Percentiles rank a stretch among this genome's conserved stretches.
Conservation (phyloP, 2,329 filamentous ascomycete genomes). For the Ambrosiella xylebori region DNA sequence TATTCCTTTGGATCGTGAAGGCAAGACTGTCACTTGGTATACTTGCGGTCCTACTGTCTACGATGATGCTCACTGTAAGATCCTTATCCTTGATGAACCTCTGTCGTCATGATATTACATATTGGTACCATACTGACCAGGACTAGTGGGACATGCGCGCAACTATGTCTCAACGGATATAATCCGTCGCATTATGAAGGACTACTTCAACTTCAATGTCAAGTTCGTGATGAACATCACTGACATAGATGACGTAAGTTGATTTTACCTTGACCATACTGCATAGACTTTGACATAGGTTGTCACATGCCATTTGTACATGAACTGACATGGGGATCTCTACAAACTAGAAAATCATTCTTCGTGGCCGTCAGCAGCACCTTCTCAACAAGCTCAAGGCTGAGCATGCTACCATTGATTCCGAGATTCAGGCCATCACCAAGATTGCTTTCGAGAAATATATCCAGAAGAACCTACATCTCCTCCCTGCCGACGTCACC, state of each 20-base stretch:
- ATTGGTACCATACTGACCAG: slow-evolving; percentile 1
- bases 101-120: not conserved
- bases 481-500: slow-evolving; percentile 28
- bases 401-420: slow-evolving; percentile 10
- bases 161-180: slow-evolving; percentile 90
- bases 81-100: not conserved
- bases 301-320: not conserved
- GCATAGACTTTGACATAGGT: not conserved
- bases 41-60: slow-evolving; percentile 78
- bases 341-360: slow-evolving; percentile 30
- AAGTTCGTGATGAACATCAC: slow-evolving; percentile 90
- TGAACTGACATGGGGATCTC: slow-evolving; percentile 1
- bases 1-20: slow-evolving; percentile 12
- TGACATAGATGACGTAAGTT: slow-evolving; percentile 49
- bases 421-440: slow-evolving; percentile 7
- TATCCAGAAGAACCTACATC: slow-evolving; percentile 35
- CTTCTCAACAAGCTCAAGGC: slow-evolving; percentile 39
- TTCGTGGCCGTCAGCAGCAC: slow-evolving; percentile 56
- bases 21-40: slow-evolving; percentile 29
- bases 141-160: slow-evolving; percentile 52
- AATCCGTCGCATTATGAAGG: slow-evolving; percentile 60
- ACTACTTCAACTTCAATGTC: slow-evolving; percentile 71
- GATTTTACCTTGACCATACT: not conserved
- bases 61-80: slow-evolving; percentile 49
- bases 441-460: slow-evolving; percentile 36